phyloP scores from a whole-genome alignment of 2,329 filamentous ascomycete genomes.

The Calonectria pseudoturangicola region DNA sequence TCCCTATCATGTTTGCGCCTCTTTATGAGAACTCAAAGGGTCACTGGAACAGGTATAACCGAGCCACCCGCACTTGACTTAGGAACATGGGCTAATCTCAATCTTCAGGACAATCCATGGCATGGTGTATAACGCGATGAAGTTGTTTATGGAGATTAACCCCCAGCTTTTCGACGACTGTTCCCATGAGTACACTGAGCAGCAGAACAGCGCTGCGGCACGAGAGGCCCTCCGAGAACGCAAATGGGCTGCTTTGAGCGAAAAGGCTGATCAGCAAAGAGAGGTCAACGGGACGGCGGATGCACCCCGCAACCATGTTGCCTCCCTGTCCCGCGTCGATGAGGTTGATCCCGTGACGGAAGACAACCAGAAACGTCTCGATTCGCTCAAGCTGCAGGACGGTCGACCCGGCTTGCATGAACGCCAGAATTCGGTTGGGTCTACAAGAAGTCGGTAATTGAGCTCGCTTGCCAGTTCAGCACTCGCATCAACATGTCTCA shows the following conservation, averaged over 20 bases:
- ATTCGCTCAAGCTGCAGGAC: conserved; percentile 93
- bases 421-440: conserved; percentile 76
- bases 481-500: conserved; percentile 36
- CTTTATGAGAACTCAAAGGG: conserved; percentile 99
- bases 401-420: conserved; percentile 75
- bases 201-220: conserved; percentile 92
- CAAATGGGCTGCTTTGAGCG: conserved; percentile 91
- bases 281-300: conserved; percentile 59
- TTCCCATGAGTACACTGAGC: conserved; percentile 97
- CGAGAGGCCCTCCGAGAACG: conserved; percentile 87
- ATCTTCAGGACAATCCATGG: conserved; percentile 91
- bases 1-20: conserved; percentile 99
- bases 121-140: conserved; percentile 99
- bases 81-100: conserved; percentile 48
- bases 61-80: too few species aligned
- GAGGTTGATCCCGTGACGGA: conserved; percentile 87
- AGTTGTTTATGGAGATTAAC: conserved; percentile 99
- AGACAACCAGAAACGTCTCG: conserved; percentile 89
- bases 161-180: conserved; percentile 99
- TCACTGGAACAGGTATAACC: conserved; percentile 94
- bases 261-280: conserved; percentile 84
- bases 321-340: conserved; percentile 74
- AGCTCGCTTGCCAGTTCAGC: conserved; percentile 27
- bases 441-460: conserved; percentile 70
- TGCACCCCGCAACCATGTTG: conserved; percentile 62